Evolutionary conservation across 768 basidiomycete species (phyloP).

Genomic region (Lactarius sanguifluus): DNA sequence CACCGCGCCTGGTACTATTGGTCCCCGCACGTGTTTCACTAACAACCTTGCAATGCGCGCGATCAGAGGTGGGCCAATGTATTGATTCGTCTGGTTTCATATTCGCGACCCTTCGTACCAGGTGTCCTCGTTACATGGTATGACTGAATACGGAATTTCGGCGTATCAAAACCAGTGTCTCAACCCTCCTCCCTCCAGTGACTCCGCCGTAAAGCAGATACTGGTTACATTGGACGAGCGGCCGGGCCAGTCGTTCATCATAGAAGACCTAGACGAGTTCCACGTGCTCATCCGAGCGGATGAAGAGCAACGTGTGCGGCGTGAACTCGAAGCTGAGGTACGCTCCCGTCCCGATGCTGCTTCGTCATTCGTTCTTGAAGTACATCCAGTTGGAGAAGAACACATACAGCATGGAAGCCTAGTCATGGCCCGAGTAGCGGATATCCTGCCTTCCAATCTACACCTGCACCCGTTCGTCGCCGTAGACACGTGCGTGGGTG

Average conservation of each 20-base stretch:
- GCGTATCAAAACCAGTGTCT: not conserved
- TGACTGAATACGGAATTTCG: slow-evolving; percentile 26
- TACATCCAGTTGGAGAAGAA: slow-evolving; percentile 76
- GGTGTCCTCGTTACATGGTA: slow-evolving; percentile 71
- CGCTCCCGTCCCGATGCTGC: slow-evolving; percentile 27
- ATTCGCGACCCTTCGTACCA: slow-evolving; percentile 32
- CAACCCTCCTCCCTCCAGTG: slow-evolving; percentile 44
- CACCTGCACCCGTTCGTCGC: not conserved
- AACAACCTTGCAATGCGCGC: slow-evolving; percentile 18
- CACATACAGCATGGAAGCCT: slow-evolving; percentile 66
- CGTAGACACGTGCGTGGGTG: not conserved
- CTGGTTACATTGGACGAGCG: slow-evolving; percentile 80
- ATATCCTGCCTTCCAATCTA: not conserved
- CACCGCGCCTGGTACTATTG: not conserved
- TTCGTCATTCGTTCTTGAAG: slow-evolving; percentile 2
- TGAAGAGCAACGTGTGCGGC: slow-evolving; percentile 69
- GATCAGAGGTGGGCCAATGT: slow-evolving; percentile 14
- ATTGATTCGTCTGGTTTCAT: not conserved
- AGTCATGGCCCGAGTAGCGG: slow-evolving; percentile 3
- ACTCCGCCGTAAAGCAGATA: slow-evolving; percentile 88
- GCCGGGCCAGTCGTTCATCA: slow-evolving; percentile 61
- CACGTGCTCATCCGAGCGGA: slow-evolving; percentile 84
- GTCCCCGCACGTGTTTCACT: not conserved
- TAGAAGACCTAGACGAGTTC: slow-evolving; percentile 83
- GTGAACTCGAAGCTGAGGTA: slow-evolving; percentile 76